These are phyloP conservation scores for Nicotiana knightiana DNA, from an alignment of 257 asterid species.

Conservation along the genomic window DNA sequence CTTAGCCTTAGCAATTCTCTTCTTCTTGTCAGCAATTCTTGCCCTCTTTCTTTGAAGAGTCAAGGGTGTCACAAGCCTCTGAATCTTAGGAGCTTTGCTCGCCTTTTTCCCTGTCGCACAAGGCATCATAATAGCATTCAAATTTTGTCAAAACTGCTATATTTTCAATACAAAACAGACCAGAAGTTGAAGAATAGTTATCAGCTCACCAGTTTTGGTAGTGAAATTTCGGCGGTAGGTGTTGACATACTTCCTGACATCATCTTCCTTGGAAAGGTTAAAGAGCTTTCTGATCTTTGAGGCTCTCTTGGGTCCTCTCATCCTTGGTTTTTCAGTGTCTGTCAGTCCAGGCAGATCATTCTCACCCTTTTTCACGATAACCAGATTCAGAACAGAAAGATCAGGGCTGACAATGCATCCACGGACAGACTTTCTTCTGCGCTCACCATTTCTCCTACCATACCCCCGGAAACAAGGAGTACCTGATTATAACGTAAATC, in stretches of 20 bases:
- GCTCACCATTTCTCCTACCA: conserved; percentile 13
- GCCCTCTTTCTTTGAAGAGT: conserved; percentile 13
- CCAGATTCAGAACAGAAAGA: conserved; percentile 8
- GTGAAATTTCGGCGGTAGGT: conserved; percentile 8
- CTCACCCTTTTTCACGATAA: conserved; percentile 10
- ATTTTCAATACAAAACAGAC: neutral
- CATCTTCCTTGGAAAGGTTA: conserved; percentile 10
- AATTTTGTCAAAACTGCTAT: neutral
- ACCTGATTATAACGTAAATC: neutral
- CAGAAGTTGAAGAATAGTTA: neutral
- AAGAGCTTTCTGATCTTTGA: conserved; percentile 11
- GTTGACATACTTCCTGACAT: conserved; percentile 7
- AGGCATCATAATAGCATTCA: neutral
- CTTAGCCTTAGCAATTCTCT: conserved; percentile 10
- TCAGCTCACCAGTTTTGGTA: neutral
- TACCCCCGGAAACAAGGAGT: conserved; percentile 10
- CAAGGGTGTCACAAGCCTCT: conserved; percentile 7
- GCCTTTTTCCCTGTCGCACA: neutral
- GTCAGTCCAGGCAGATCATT: conserved; percentile 12
- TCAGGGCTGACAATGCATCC: conserved; percentile 11
- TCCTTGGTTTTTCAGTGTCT: conserved; percentile 8
- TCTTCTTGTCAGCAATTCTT: conserved; percentile 11
- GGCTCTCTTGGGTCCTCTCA: conserved; percentile 15
- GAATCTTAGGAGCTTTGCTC: conserved; percentile 5
- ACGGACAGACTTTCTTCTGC: conserved; percentile 10